Conservation (phyloP, 78 protist species). For the Dictyostelium citrinum region DNA sequence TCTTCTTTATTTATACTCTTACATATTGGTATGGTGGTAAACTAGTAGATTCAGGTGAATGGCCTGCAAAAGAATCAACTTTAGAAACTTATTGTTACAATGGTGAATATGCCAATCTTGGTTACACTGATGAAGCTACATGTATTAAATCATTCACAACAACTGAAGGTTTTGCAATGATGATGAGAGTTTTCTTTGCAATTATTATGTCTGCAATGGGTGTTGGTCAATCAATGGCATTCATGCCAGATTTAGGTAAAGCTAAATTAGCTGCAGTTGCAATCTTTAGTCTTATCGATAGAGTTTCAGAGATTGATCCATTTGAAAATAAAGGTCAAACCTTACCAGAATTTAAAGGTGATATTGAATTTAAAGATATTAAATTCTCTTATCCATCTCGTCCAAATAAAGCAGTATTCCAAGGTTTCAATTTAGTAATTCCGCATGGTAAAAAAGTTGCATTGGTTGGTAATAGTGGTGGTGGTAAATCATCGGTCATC, state of each 20-base stretch:
- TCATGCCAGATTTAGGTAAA: slow-evolving; percentile 71
- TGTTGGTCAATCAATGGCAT: slow-evolving; percentile 31
- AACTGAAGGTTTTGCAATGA: slow-evolving; percentile 39
- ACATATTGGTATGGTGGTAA: slow-evolving; percentile 86
- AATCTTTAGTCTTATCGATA: slow-evolving; percentile 48
- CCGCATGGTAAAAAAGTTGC: slow-evolving; percentile 87
- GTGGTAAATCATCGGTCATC: slow-evolving; percentile 91
- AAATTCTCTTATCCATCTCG: slow-evolving; percentile 80
- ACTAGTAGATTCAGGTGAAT: slow-evolving; percentile 55
- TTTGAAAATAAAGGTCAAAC: slow-evolving; percentile 5
- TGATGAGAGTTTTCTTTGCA: slow-evolving; percentile 71
- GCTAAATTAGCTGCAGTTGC: slow-evolving; percentile 38
- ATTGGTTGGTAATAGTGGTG: slow-evolving; percentile 92
- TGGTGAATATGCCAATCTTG: neutral
- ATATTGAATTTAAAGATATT: slow-evolving; percentile 71
- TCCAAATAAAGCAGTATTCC: slow-evolving; percentile 57
- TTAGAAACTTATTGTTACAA: neutral
- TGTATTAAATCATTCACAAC: slow-evolving; percentile 18
- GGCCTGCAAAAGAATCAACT: slow-evolving; percentile 6
- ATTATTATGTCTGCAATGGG: slow-evolving; percentile 68
- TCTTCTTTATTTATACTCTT: slow-evolving; percentile 42
- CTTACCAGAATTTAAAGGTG: slow-evolving; percentile 35
- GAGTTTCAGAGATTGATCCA: slow-evolving; percentile 45
- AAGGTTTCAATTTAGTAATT: slow-evolving; percentile 39
- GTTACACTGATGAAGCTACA: neutral